A percentile compares a stretch with the other conserved stretches of the same genome.
These are phyloP conservation scores for Leccinum obscurum DNA, from an alignment of 768 basidiomycete species.

Conservation along the genomic window DNA sequence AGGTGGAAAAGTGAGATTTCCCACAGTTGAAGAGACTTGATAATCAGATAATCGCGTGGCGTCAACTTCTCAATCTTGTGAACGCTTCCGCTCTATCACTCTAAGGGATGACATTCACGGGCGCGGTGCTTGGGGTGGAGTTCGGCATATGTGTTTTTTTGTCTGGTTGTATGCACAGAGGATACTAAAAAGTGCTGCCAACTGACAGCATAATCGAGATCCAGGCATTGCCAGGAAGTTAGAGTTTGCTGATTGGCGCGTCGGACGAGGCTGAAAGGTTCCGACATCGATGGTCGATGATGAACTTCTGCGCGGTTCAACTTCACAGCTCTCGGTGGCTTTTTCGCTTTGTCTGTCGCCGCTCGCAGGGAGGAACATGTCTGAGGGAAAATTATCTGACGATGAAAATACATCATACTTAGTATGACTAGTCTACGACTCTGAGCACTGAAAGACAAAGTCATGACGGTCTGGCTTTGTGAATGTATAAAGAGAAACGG, in stretches of 20 bases:
- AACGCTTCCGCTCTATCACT: background rate
- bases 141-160: background rate
- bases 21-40: too few species aligned
- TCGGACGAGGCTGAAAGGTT: background rate
- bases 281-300: too few species aligned
- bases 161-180: background rate
- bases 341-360: too few species aligned
- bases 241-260: background rate
- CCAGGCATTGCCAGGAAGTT: background rate
- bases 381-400: too few species aligned
- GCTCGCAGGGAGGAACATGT: background rate
- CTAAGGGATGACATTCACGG: background rate
- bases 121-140: background rate
- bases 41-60: background rate
- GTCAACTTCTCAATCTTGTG: background rate
- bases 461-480: too few species aligned
- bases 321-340: too few species aligned
- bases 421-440: too few species aligned
- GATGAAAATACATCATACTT: too few species aligned
- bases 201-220: background rate
- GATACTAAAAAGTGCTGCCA: background rate
- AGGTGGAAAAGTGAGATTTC: too few species aligned
- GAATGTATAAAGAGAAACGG: too few species aligned
- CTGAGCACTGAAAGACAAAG: too few species aligned
- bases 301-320: too few species aligned